phyloP scores from a whole-genome alignment of 1,284 basidiomycete species.

The Sporisorium scitamineum region DNA sequence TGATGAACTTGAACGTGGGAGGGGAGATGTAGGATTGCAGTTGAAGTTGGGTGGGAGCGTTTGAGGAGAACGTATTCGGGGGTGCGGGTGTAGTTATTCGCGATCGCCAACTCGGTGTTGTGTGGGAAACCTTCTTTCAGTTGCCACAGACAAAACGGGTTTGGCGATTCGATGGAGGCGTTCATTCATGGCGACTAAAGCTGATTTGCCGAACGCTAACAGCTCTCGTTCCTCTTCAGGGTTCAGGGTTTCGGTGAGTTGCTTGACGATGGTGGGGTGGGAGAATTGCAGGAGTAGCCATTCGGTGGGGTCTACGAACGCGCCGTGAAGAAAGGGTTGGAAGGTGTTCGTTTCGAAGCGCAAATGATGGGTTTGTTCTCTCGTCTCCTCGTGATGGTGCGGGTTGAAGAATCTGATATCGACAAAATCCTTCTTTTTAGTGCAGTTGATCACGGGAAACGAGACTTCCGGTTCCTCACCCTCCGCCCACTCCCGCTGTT shows the following conservation, averaged over 20 bases:
- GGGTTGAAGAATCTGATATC: slow-evolving; percentile 2
- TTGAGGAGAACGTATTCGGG: slow-evolving; percentile 8
- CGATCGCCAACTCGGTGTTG: not conserved
- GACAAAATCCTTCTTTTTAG: slow-evolving; percentile 1
- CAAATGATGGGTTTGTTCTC: not conserved
- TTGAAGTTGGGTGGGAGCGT: not conserved
- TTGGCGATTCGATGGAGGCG: not conserved
- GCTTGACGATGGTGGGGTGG: not conserved
- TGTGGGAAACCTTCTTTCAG: slow-evolving; percentile 10
- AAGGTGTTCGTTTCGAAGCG: not conserved
- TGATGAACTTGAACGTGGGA: not conserved
- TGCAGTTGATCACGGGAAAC: not conserved
- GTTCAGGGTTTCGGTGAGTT: not conserved
- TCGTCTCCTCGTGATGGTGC: not conserved
- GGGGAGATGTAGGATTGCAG: not conserved
- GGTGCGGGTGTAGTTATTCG: not conserved
- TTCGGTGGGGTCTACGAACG: not conserved
- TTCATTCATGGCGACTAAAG: not conserved
- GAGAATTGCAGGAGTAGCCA: slow-evolving; percentile 10
- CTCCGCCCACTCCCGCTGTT: not conserved
- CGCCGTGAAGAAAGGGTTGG: not conserved
- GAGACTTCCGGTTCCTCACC: slow-evolving; percentile 1
- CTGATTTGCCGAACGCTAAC: not conserved
- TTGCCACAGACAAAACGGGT: not conserved
- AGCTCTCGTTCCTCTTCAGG: not conserved